Conservation (phyloP, 352 stramenopile genomes). For the Pythium diclinum region DNA sequence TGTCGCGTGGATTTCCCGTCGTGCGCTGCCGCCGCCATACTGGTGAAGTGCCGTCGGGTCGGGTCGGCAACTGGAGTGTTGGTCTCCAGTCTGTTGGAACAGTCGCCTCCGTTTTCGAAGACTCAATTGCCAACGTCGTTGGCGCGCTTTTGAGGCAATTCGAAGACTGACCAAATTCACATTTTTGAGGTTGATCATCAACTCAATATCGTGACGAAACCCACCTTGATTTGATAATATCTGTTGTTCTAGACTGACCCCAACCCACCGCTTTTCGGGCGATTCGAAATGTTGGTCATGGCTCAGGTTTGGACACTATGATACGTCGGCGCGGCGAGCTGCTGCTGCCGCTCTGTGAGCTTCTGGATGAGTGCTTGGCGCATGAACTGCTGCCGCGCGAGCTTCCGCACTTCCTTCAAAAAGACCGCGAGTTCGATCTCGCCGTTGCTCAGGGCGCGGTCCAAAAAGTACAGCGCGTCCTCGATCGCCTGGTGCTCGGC, state of each 20-base stretch:
- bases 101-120: neutral
- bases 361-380: conserved; percentile 85
- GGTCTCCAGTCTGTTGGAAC: neutral
- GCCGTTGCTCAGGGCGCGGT: conserved; percentile 83
- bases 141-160: neutral
- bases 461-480: conserved; percentile 91
- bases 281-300: neutral
- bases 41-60: neutral
- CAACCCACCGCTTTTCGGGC: neutral
- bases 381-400: conserved; percentile 90
- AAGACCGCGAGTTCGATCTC: conserved; percentile 84
- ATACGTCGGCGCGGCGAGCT: conserved; percentile 54
- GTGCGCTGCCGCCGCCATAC: neutral
- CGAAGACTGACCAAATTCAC: neutral
- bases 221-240: conserved; percentile 7
- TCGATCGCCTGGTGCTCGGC: conserved; percentile 88
- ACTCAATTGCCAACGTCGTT: neutral
- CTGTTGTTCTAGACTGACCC: neutral
- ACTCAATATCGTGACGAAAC: too few relatives aligned
- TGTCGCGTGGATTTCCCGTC: neutral
- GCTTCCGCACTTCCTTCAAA: conserved; percentile 88
- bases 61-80: conserved; percentile 1
- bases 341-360: conserved; percentile 77
- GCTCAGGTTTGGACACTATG: conserved; percentile 32
- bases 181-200: neutral